Evolutionary conservation across 225 moss, liverwort and hornwort species (phyloP), one percentile per base, ranked within the genome.

Genomic region (Rhytidiadelphus loreus): DNA sequence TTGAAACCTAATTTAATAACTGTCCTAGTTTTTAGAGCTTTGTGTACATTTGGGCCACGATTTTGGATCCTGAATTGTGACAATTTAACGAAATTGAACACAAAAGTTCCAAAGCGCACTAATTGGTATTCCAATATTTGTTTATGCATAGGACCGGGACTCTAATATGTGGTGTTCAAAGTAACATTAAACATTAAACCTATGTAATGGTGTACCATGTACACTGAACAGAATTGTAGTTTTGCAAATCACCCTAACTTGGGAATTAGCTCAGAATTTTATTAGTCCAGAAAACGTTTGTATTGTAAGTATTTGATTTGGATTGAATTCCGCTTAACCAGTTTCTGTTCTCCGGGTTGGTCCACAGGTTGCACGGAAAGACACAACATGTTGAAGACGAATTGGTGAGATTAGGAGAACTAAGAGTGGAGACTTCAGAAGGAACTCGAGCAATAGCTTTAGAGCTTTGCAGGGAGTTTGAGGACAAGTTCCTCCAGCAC

Each of bases 381-480:
- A 94, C 98, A 18, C 97, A 97, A 83, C 88, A 92, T 88, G 94
- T 98, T 72, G 98, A 96, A 92, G 95, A 96, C 57, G 98, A 98
- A 85, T 92, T 97, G 91, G 95, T 96, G 66, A 93, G 97, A 85
- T 88, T 98, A 79, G 98, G 98, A 91, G 98, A 97, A 90, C 93
- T 94, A 79, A 91, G 97, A 93, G 94, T 98, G 81, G 95, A 98
- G 89, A 95, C 96, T 80, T 95, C 96, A 29, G 98, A 98, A 90
- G 98, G 98, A 87, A 96, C 96, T 78, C 96, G 98, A 82, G 96
- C 98, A 37, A 93, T 98, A 89, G 97, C 98, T 29, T 91, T 98
- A 71, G 98, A 98, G 89, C 95, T 98, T 88, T 98, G 98, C 89
- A 94, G 98, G 41, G 98, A 98, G 88, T 98, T 98, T 87, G 98